Conservation (phyloP, 169 alveolate genomes). For the Cryptosporidium ubiquitum region DNA sequence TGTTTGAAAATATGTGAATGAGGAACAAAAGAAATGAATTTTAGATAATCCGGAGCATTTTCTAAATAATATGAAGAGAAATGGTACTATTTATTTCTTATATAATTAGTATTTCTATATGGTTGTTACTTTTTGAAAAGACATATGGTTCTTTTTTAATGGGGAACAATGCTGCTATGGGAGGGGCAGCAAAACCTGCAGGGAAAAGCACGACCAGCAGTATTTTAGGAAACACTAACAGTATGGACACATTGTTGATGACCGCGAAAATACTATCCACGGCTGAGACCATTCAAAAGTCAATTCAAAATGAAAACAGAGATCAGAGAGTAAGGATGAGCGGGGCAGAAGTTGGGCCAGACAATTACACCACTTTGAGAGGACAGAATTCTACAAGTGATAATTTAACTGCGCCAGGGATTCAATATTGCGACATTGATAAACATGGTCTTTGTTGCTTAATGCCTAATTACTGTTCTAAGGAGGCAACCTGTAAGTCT, state of each 20-base stretch:
- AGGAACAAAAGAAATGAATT: neutral
- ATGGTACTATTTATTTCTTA: neutral
- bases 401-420: neutral
- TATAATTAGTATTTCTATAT: neutral
- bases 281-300: slow-evolving; percentile 49
- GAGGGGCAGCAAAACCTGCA: neutral
- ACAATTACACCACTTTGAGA: neutral
- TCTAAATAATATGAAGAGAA: neutral
- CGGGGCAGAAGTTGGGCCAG: neutral
- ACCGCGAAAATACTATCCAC: slow-evolving; percentile 66
- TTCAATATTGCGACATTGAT: slow-evolving; percentile 14
- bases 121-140: neutral
- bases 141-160: neutral
- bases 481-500: slow-evolving; percentile 58
- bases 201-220: neutral
- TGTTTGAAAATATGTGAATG: slow-evolving; percentile 1
- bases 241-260: slow-evolving; percentile 55
- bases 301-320: slow-evolving; percentile 24
- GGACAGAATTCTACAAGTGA: neutral
- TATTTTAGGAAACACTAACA: neutral
- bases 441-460: slow-evolving; percentile 57
- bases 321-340: neutral
- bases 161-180: neutral
- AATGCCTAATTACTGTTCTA: slow-evolving; percentile 71
- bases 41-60: neutral